These are phyloP conservation scores for Vitis amurensis DNA, from an alignment of 164 flowering plant genomes.

Conservation along the genomic window DNA sequence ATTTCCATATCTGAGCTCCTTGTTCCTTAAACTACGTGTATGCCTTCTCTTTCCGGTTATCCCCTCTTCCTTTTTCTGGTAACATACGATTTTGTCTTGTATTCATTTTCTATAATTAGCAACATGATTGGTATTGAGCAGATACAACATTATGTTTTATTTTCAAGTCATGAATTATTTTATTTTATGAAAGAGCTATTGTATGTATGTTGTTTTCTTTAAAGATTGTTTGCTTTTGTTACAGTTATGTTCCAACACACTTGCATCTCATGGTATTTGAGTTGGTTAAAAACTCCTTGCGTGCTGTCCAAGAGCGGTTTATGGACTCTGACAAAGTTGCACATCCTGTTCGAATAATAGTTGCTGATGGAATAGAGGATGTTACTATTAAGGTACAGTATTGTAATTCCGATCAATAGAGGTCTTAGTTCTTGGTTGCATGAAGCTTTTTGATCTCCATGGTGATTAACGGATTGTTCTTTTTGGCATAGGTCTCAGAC, in stretches of 20 bases:
- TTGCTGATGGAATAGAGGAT: constrained; percentile 96
- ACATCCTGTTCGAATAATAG: constrained; percentile 82
- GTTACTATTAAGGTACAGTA: constrained; percentile 82
- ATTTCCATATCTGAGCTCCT: background rate
- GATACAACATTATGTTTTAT: too few relatives aligned
- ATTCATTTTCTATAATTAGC: background rate
- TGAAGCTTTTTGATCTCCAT: background rate
- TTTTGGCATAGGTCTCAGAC: constrained; percentile 70
- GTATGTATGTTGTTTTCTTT: background rate
- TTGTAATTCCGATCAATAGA: background rate
- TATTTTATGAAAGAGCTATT: background rate
- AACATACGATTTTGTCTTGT: too few relatives aligned
- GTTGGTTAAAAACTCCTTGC: constrained; percentile 94
- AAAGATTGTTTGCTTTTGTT: background rate
- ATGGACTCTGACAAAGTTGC: constrained; percentile 84
- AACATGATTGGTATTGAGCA: too few relatives aligned
- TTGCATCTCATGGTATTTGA: constrained; percentile 98
- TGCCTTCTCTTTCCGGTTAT: background rate
- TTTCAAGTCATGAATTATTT: too few relatives aligned
- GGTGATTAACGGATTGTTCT: background rate
- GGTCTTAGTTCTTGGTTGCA: background rate
- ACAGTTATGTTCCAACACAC: constrained; percentile 91
- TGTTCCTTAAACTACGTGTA: background rate
- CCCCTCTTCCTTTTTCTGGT: too few relatives aligned
- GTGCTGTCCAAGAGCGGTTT: constrained; percentile 92